These are phyloP conservation scores for Aspergillus cavernicola DNA, from an alignment of 495 filamentous ascomycete species.

Conservation along the genomic window DNA sequence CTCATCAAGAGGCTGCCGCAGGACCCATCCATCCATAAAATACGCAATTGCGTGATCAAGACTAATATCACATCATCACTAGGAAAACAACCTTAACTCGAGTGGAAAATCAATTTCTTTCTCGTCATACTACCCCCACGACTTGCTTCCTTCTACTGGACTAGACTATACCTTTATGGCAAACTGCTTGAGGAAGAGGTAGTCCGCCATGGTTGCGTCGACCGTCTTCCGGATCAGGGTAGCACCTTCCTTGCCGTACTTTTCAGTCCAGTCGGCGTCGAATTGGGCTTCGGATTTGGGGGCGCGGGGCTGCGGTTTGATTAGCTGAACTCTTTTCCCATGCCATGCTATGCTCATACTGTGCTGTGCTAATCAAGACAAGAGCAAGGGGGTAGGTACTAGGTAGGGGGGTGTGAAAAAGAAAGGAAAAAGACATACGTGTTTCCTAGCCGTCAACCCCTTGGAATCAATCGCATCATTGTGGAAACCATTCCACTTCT, in stretches of 20 bases:
- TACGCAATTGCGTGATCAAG: conserved; percentile 1
- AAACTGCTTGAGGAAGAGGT: conserved; percentile 89
- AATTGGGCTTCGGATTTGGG: conserved; percentile 65
- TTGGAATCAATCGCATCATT: conserved; percentile 84
- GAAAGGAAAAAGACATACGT: conserved; percentile 54
- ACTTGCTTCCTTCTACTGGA: neutral
- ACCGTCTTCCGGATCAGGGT: conserved; percentile 73
- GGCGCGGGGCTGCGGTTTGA: conserved; percentile 33
- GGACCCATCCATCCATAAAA: too few species aligned
- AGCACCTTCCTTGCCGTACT: conserved; percentile 74
- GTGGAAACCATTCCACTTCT: conserved; percentile 96
- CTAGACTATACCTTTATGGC: conserved; percentile 58
- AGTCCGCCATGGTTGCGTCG: conserved; percentile 75
- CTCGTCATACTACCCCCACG: conserved; percentile 5
- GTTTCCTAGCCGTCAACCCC: conserved; percentile 62
- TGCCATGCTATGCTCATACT: too few species aligned
- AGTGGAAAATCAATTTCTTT: conserved; percentile 1
- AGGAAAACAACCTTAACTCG: neutral
- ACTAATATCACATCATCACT: neutral
- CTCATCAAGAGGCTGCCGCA: neutral
- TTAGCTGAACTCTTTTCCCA: too few species aligned
- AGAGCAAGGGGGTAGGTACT: too few species aligned
- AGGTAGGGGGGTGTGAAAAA: too few species aligned
- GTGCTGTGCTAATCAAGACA: too few species aligned
- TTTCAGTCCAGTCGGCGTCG: conserved; percentile 74